Conservation (phyloP, 2,329 filamentous ascomycete genomes). For the Colletotrichum costaricense region DNA sequence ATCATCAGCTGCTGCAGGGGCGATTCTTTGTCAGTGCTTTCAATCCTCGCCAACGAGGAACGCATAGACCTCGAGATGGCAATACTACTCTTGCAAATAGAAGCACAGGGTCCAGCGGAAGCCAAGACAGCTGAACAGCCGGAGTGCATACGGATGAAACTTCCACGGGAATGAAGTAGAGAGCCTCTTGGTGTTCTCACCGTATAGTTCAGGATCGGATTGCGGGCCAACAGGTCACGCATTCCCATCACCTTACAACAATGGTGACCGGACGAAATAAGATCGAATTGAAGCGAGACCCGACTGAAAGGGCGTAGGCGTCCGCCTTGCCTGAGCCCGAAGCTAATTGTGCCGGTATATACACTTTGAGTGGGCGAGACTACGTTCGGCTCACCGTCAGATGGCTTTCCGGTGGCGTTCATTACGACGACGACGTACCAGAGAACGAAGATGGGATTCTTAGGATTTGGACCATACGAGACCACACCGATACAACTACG, state of each 20-base stretch:
- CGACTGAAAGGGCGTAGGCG: conserved; percentile 22
- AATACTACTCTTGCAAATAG: conserved; percentile 8
- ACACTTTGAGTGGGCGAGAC: conserved; percentile 21
- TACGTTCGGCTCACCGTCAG: conserved; percentile 35
- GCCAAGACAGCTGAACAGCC: conserved; percentile 9
- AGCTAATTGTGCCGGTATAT: conserved; percentile 21
- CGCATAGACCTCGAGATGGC: conserved; percentile 19
- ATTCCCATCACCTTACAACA: not conserved
- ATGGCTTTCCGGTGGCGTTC: conserved; percentile 34
- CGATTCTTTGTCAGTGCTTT: conserved; percentile 17
- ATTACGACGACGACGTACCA: conserved; percentile 34
- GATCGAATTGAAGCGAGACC: conserved; percentile 23
- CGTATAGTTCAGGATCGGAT: conserved; percentile 12
- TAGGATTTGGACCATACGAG: conserved; percentile 25
- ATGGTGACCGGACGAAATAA: conserved; percentile 25
- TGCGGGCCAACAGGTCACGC: conserved; percentile 12
- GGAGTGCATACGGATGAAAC: conserved; percentile 32
- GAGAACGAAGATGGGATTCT: conserved; percentile 24
- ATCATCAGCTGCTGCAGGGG: not conserved
- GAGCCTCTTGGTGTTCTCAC: not conserved
- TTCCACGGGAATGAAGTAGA: conserved; percentile 2
- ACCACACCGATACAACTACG: conserved; percentile 7
- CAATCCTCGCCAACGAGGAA: not conserved
- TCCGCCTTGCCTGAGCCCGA: conserved; percentile 29
- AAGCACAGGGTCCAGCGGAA: conserved; percentile 22